Evolutionary conservation across 805 yeast genomes (phyloP).

Genomic region (Starmerella apicola): DNA sequence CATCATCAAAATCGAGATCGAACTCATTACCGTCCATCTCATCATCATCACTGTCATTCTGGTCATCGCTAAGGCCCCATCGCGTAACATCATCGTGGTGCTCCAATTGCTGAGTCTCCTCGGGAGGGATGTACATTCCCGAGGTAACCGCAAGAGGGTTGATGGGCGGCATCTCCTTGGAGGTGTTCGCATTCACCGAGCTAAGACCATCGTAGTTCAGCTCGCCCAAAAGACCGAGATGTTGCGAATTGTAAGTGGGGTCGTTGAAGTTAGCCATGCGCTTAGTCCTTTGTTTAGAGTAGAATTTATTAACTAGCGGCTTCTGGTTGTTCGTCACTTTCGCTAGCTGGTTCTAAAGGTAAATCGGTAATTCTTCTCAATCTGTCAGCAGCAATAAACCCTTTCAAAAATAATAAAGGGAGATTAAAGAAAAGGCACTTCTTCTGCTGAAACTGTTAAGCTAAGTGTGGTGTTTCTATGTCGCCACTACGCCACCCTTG

Average conservation of each 20-base stretch:
- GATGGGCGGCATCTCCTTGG: constrained; percentile 12
- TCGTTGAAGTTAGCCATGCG: not conserved
- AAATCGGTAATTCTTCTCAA: too few species aligned
- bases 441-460: too few species aligned
- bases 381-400: too few species aligned
- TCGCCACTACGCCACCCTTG: too few species aligned
- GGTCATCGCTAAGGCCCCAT: constrained; percentile 19
- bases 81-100: constrained; percentile 14
- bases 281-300: not conserved
- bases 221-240: not conserved
- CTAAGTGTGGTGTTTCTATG: too few species aligned
- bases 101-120: constrained; percentile 8
- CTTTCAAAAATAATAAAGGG: too few species aligned
- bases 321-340: not conserved
- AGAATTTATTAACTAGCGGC: not conserved
- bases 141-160: constrained; percentile 14
- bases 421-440: too few species aligned
- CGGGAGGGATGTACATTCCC: constrained; percentile 19
- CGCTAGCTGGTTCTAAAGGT: not conserved
- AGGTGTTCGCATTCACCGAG: not conserved
- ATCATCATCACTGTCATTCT: constrained; percentile 20
- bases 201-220: not conserved
- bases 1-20: constrained; percentile 17
- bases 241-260: not conserved
- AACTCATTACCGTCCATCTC: constrained; percentile 19